Base-by-base conservation (phyloP, 2,329 filamentous ascomycete species). In the Fusarium sp. region DNA sequence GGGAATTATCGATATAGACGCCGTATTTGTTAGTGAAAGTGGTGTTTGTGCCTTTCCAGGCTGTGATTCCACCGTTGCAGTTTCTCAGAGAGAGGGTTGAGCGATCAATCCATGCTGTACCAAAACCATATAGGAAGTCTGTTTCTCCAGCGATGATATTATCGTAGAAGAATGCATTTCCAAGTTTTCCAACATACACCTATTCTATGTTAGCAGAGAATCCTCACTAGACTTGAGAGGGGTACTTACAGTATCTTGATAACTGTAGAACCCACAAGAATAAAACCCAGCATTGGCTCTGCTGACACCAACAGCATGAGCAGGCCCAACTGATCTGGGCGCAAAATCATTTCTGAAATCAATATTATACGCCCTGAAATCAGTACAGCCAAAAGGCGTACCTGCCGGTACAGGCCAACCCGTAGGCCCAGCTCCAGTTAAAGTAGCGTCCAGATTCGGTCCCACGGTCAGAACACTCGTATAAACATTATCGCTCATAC, bases 51-150 rank as follows among this genome's bases (percentile, higher is more conserved):
- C 82, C 77, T 73, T 92, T 92, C 90, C 90, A 92, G 0, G 90
- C 90, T 0, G 88, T 90, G 57, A 92, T 87, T 13, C 90, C 90
- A 18, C 90, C 90, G 6, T 88, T 88, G 69, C 90, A 92, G 71
- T 80, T 82, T 12, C 90, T 85, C 15, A 92, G 82, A 0, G 82
- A 80, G 3, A 92, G 78, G 0, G 81, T 80, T 3, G 85, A 87
- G 6, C 82, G 80, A 58, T 88, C 83, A 43, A 91, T 82, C 83
- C 86, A 92, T 6, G 86, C 83, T 0, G 89, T 91, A 27, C 89
- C 90, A 73, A 91, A 91, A 11, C 89, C 89, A 74, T 91, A 92
- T 22, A 92, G 80, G 79, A 92, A 92, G 71, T 92, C 90, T 0
- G 88, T 91, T 74, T 91, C 83, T 1, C 90, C 90, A 0, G 87